phyloP scores from a whole-genome alignment of 2,329 filamentous ascomycete species.

The Aspergillus brunneoviolaceus region DNA sequence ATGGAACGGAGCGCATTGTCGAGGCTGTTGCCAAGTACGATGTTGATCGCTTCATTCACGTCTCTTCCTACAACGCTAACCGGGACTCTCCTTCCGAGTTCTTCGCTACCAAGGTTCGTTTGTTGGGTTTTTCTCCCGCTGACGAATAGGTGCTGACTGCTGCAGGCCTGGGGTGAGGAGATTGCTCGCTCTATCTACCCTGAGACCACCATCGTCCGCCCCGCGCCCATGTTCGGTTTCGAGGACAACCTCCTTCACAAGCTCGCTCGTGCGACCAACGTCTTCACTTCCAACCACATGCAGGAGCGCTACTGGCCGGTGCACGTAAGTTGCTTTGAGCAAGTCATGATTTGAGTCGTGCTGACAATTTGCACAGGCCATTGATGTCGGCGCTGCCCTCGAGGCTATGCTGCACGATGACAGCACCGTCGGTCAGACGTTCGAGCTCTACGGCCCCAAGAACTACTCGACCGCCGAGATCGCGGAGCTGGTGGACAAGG shows the following conservation, averaged over 20 bases:
- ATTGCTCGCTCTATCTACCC: slow-evolving; percentile 87
- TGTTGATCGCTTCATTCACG: slow-evolving; percentile 91
- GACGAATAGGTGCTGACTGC: slow-evolving; percentile 13
- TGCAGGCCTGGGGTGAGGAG: slow-evolving; percentile 72
- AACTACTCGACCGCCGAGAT: slow-evolving; percentile 89
- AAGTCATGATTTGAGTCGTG: slow-evolving; percentile 10
- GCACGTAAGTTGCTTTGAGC: slow-evolving; percentile 60
- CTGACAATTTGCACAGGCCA: slow-evolving; percentile 55
- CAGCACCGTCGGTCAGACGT: slow-evolving; percentile 84
- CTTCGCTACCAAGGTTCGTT: slow-evolving; percentile 77
- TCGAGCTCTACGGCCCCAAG: slow-evolving; percentile 89
- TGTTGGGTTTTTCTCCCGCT: neutral
- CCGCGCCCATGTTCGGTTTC: slow-evolving; percentile 89
- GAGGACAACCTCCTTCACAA: slow-evolving; percentile 89
- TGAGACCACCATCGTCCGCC: slow-evolving; percentile 94
- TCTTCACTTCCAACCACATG: slow-evolving; percentile 92
- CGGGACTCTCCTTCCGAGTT: slow-evolving; percentile 80
- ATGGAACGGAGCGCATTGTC: slow-evolving; percentile 86
- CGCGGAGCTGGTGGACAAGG: slow-evolving; percentile 80
- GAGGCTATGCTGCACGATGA: slow-evolving; percentile 92
- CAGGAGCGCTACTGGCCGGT: slow-evolving; percentile 87
- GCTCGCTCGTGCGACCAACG: slow-evolving; percentile 74
- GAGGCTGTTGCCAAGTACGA: slow-evolving; percentile 98
- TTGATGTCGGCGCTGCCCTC: slow-evolving; percentile 85
- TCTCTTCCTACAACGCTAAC: slow-evolving; percentile 91